Evolutionary conservation across 352 stramenopile genomes (phyloP), one percentile per base, ranked within the genome.

Genomic region (Phytopythium mirpurense): DNA sequence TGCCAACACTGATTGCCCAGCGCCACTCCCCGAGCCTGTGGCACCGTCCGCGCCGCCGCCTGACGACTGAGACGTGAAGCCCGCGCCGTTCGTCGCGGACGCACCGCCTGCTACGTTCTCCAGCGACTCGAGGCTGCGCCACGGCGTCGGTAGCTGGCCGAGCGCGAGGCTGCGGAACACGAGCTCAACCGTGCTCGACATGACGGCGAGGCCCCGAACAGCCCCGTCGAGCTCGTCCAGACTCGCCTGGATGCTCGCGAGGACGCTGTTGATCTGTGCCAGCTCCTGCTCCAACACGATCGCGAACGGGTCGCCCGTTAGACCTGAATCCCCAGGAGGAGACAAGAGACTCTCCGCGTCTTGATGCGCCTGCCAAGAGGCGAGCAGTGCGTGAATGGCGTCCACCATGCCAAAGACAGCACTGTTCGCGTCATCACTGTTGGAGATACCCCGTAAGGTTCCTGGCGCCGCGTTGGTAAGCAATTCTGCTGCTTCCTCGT

Each of bases 241-340:
- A 19, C 53, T 69, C 10, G 63, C 51, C 31, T 67, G 52, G 7
- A 91, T 74, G 16, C 64, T 61, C 6, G 48, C 55, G 3, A 91
- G 41, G 2, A 91, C 43, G 18, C 49, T 51, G 45, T 84, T 72
- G 35, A 74, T 90, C 19, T 75, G 68, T 5, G 52, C 37, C 10
- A 87, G 46, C 47, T 94, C 83, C 40, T 94, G 83, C 3, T 76
- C 62, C 8, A 93, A 47, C 29, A 91, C 83, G 27, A 90, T 68
- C 0, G 27, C 47, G n/a, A 90, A 71, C 15, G 75, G 77, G 15
- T 93, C 80, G 2, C 63, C 35, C 26, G 51, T 23, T 54, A 43
- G 41, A n/a, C 50, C 19, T 49, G 3, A 23, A 31, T 5, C 9
- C 21, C 6, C n/a, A 2, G 18, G 14, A 31, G 31, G 2, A 56